A percentile compares a stretch with the other conserved stretches of the same genome.
phyloP scores from a whole-genome alignment of 148 eudicot genomes.

The Silene conica region DNA sequence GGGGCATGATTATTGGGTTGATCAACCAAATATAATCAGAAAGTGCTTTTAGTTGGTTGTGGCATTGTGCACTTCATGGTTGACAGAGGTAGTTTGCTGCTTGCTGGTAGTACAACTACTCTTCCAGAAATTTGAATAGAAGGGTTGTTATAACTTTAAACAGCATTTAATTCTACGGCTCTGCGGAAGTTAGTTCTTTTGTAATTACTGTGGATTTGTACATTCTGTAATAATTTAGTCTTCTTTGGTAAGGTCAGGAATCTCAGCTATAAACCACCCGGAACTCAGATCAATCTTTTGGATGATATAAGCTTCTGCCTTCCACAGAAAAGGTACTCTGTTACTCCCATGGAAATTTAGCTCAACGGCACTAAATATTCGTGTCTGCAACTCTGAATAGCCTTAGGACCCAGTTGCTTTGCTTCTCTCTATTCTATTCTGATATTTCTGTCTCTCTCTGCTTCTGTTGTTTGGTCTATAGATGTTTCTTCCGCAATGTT shows the following conservation, averaged over 20 bases:
- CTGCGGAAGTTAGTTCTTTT: background rate
- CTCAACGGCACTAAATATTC: background rate
- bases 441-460: background rate
- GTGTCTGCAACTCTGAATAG: constrained; percentile 7
- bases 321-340: constrained; percentile 59
- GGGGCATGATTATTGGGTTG: no score
- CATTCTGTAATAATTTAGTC: constrained; percentile 1
- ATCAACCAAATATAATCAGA: background rate
- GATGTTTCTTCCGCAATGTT: background rate
- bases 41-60: background rate
- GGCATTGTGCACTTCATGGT: background rate
- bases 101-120: background rate
- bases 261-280: constrained; percentile 73
- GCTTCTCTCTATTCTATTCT: background rate
- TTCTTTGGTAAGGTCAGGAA: constrained; percentile 50
- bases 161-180: no score
- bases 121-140: background rate
- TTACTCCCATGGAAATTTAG: background rate
- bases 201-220: background rate
- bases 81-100: background rate
- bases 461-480: background rate
- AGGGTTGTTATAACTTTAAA: background rate
- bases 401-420: background rate
- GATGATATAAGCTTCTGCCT: constrained; percentile 59
- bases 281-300: constrained; percentile 71